These are phyloP conservation scores for Cyclocybe aegerita DNA, from an alignment of 768 basidiomycete species.

Conservation along the genomic window DNA sequence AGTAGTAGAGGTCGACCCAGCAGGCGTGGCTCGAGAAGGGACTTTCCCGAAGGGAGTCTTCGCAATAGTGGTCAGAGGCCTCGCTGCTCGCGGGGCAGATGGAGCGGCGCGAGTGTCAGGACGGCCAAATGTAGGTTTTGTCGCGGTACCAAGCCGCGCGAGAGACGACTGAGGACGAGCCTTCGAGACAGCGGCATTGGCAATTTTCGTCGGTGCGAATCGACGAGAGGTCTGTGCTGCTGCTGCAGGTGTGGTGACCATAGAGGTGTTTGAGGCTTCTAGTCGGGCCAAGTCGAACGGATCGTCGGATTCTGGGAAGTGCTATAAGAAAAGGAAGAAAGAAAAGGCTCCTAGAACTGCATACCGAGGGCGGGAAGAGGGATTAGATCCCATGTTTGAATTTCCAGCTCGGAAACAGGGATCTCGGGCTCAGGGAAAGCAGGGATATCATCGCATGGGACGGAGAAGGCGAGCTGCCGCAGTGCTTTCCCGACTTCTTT, in stretches of 20 bases:
- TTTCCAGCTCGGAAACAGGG: constrained; percentile 18
- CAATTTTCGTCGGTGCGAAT: too few species aligned
- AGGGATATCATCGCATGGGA: constrained; percentile 27
- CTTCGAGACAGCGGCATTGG: neutral
- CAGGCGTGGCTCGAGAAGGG: too few species aligned
- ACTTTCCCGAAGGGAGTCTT: neutral
- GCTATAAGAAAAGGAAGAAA: neutral
- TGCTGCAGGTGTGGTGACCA: neutral
- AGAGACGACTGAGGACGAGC: constrained; percentile 9
- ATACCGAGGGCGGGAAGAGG: constrained; percentile 28
- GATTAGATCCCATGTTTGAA: constrained; percentile 28
- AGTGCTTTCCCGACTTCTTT: constrained; percentile 37
- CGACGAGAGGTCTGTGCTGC: too few species aligned
- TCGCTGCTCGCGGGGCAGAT: neutral
- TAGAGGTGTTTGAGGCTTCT: neutral
- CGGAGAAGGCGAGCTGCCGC: constrained; percentile 31
- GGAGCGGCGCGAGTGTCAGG: neutral
- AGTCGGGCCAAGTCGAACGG: constrained; percentile 17
- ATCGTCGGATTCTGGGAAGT: constrained; percentile 15
- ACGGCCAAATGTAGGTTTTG: neutral
- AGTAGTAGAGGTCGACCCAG: too few species aligned
- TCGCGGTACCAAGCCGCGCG: neutral
- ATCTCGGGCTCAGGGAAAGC: constrained; percentile 30
- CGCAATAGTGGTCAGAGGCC: neutral
- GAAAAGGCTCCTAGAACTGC: neutral